Evolutionary conservation across 495 filamentous ascomycete species (phyloP).

Genomic region (Penicillium canariense): DNA sequence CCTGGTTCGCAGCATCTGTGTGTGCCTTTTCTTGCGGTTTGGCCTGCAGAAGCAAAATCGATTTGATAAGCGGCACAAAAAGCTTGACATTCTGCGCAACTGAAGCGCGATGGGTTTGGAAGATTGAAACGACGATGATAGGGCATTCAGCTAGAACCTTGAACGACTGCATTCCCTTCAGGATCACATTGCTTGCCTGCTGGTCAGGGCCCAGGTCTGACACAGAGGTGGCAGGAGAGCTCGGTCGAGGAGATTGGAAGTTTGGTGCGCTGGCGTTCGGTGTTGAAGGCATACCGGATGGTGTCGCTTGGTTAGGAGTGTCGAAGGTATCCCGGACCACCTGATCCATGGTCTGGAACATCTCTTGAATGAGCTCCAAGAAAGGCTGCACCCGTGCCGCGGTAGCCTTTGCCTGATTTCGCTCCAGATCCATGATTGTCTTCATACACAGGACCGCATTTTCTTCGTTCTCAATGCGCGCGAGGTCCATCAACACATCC

Average conservation of each 20-base stretch:
- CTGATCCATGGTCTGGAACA: slow-evolving; percentile 91
- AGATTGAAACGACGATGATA: slow-evolving; percentile 97
- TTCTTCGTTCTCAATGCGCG: slow-evolving; percentile 92
- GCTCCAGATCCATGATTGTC: slow-evolving; percentile 92
- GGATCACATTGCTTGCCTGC: slow-evolving; percentile 72
- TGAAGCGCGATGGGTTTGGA: slow-evolving; percentile 80
- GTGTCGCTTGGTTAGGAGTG: slow-evolving; percentile 60
- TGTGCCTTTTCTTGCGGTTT: slow-evolving; percentile 93
- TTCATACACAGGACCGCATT: slow-evolving; percentile 98
- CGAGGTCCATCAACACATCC: slow-evolving; percentile 82
- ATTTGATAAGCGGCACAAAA: slow-evolving; percentile 93
- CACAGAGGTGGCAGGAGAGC: slow-evolving; percentile 77
- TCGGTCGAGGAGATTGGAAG: slow-evolving; percentile 83
- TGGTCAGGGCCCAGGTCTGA: slow-evolving; percentile 77
- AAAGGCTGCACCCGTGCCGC: slow-evolving; percentile 81
- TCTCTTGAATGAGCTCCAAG: slow-evolving; percentile 86
- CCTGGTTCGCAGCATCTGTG: slow-evolving; percentile 68
- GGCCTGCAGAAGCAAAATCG: slow-evolving; percentile 83
- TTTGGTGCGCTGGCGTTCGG: slow-evolving; percentile 68
- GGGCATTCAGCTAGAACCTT: slow-evolving; percentile 97
- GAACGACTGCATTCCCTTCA: slow-evolving; percentile 97
- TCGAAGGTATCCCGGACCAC: slow-evolving; percentile 94
- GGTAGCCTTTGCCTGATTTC: slow-evolving; percentile 83
- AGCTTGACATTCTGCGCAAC: slow-evolving; percentile 83
- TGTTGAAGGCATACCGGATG: slow-evolving; percentile 69